Evolutionary conservation across 2,329 filamentous ascomycete genomes (phyloP), one percentile per base, ranked within the genome.

Genomic region (Xylariaceae sp.): DNA sequence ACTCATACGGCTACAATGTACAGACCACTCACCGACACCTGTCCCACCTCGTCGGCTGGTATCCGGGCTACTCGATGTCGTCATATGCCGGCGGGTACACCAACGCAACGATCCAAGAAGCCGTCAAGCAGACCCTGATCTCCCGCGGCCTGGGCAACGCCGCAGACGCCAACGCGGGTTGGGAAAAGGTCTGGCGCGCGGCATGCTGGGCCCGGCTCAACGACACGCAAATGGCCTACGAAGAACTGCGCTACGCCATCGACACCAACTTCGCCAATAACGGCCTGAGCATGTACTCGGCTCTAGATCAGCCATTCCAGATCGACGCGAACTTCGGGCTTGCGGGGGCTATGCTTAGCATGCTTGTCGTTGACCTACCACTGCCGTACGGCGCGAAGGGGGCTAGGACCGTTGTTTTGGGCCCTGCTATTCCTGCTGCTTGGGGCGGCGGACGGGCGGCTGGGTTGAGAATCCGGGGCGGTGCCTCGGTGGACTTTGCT

Each of bases 271-370:
- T 80, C 21, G 79, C 71, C 0, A 66, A 52, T 0, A 83, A 81
- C 58, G 73, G 74, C 2, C 65, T 82, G 29, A 75, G 71, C 40
- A 79, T 81, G 73, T 83, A 82, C 60, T 66, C 59, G 8, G 77
- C 70, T 0, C 63, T 67, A 9, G 65, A 71, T 5, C 65, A 67
- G 44, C 78, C 80, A 1, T 83, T 83, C 58, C 80, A 83, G 67
- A 81, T 83, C 53, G 80, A 83, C 62, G 80, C 79, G 6, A 83
- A 83, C 61, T 82, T 80, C 56, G 80, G 79, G 1, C 65, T 74
- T 19, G 70, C 70, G 2, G 80, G 77, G 0, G 77, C 76, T 0
- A 70, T 80, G 48, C 55, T 81, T 50, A 70, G 71, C 53, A 77
- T 81, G 77, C 62, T 81, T 39, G 70, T 79, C 45, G 72, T 80